Evolutionary conservation across 345 rosid species (phyloP).

Genomic region (Brassica napus): Da-Ae NC_063446.1:62723001-62723500

Average conservation of each 20-base stretch:
- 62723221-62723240: not conserved
- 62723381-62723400: no score
- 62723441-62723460: not conserved
- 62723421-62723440: not conserved
- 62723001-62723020: not conserved
- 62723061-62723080: not conserved
- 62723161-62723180: not conserved
- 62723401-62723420: not conserved
- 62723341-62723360: not conserved
- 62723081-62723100: not conserved
- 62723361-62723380: not conserved
- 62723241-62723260: not conserved
- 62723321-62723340: not conserved
- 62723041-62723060: not conserved
- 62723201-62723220: not conserved
- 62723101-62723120: not conserved
- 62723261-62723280: not conserved
- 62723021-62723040: not conserved
- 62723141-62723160: not conserved
- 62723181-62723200: not conserved
- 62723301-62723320: not conserved
- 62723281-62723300: not conserved
- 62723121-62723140: not conserved
- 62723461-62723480: not conserved
- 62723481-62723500: not conserved